Evolutionary conservation across 495 filamentous ascomycete genomes (phyloP).

Genomic region (Wilcoxina mikolae): DNA sequence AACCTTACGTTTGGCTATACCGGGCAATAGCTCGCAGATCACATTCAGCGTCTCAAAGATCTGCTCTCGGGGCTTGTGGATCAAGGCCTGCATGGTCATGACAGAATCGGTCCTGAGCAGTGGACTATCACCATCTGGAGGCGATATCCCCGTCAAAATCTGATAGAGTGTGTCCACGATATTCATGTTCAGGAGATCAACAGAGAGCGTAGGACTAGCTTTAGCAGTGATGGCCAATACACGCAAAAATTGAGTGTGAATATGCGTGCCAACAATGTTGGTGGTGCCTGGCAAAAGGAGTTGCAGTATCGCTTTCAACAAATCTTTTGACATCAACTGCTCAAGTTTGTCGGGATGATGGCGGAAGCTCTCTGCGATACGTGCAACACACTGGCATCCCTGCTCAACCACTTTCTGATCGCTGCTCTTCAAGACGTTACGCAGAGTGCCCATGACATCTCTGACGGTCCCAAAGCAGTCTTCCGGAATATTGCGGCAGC

Average conservation of each 20-base stretch:
- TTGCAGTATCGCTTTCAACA: constrained; percentile 76
- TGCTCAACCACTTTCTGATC: constrained; percentile 97
- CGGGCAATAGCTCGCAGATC: constrained; percentile 86
- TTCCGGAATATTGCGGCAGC: constrained; percentile 87
- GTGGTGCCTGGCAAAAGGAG: constrained; percentile 87
- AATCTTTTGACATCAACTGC: constrained; percentile 71
- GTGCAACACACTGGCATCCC: constrained; percentile 86
- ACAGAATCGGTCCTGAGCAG: constrained; percentile 83
- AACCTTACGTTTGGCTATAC: constrained; percentile 34
- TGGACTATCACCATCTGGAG: constrained; percentile 72
- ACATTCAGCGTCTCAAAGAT: constrained; percentile 95
- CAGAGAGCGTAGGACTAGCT: constrained; percentile 72
- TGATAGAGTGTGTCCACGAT: constrained; percentile 97
- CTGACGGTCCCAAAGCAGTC: constrained; percentile 77
- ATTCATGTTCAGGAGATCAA: constrained; percentile 88
- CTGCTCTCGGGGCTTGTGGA: constrained; percentile 91
- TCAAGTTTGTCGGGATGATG: constrained; percentile 74
- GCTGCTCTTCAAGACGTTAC: constrained; percentile 75
- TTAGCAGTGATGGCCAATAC: constrained; percentile 77
- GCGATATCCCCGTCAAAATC: constrained; percentile 90
- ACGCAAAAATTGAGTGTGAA: constrained; percentile 91
- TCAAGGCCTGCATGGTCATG: constrained; percentile 95
- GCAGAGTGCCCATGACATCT: constrained; percentile 89
- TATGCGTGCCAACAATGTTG: constrained; percentile 84
- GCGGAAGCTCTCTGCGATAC: constrained; percentile 93